Evolutionary conservation across 2,329 filamentous ascomycete genomes (phyloP).

Genomic region (Colletotrichum paranaense): DNA sequence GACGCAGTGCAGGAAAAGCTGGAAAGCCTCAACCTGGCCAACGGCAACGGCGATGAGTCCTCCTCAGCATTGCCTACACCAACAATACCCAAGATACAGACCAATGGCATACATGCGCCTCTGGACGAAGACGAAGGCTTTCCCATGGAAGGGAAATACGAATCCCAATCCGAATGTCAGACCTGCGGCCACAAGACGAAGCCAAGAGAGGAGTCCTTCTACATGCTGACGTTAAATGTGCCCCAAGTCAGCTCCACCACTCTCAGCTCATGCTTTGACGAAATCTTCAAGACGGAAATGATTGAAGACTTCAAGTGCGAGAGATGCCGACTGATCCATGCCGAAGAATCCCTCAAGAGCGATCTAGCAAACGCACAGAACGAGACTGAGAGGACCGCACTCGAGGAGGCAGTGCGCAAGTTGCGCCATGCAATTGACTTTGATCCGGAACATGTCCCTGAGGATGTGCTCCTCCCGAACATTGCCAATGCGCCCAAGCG

Average conservation of each 20-base stretch:
- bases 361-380: slow-evolving; percentile 68
- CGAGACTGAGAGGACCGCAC: slow-evolving; percentile 65
- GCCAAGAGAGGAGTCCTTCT: slow-evolving; percentile 85
- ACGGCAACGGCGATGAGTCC: slow-evolving; percentile 24
- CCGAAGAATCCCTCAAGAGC: slow-evolving; percentile 70
- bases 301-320: slow-evolving; percentile 99
- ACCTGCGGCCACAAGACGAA: slow-evolving; percentile 91
- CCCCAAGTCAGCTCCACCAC: slow-evolving; percentile 85
- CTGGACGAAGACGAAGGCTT: slow-evolving; percentile 66
- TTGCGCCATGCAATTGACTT: slow-evolving; percentile 78
- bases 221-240: slow-evolving; percentile 91
- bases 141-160: slow-evolving; percentile 89
- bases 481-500: slow-evolving; percentile 80
- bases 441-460: slow-evolving; percentile 82
- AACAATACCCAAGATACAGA: slow-evolving; percentile 27
- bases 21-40: slow-evolving; percentile 40
- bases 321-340: slow-evolving; percentile 87
- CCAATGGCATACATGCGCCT: slow-evolving; percentile 25
- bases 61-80: slow-evolving; percentile 31
- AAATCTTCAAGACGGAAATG: slow-evolving; percentile 92
- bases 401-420: slow-evolving; percentile 57
- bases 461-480: slow-evolving; percentile 80
- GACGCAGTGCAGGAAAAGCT: slow-evolving; percentile 44
- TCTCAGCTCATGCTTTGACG: slow-evolving; percentile 90
- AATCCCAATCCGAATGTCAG: slow-evolving; percentile 95